Conservation (phyloP, 441 rosid genomes). For the Gossypium schwendimanii region DNA sequence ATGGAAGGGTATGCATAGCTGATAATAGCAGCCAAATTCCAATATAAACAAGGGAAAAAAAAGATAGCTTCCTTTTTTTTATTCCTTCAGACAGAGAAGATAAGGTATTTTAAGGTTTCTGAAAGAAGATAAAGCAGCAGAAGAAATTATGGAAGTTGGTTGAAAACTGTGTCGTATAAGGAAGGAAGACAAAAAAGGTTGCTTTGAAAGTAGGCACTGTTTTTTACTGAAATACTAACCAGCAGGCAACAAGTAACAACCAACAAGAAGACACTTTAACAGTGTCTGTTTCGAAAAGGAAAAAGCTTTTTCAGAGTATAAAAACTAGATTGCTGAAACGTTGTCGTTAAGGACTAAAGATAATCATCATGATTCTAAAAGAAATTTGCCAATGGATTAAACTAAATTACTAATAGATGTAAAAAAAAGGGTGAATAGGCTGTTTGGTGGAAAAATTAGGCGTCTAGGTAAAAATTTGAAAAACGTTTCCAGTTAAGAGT, state of each 20-base stretch:
- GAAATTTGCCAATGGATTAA: too few species aligned
- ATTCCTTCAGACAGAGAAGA: background rate
- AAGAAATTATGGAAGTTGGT: background rate
- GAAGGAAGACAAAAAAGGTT: background rate
- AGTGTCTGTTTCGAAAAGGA: background rate
- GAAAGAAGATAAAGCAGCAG: background rate
- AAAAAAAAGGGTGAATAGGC: too few species aligned
- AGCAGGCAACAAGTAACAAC: too few species aligned
- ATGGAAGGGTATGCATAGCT: constrained; percentile 33
- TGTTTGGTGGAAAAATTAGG: too few species aligned
- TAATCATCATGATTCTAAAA: background rate
- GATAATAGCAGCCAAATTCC: constrained; percentile 4
- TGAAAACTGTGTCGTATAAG: constrained; percentile 12
- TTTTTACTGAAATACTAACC: background rate
- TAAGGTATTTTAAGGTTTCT: background rate
- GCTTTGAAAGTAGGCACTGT: background rate
- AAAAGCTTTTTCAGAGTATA: too few species aligned
- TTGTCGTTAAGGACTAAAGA: background rate
- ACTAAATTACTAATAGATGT: too few species aligned
- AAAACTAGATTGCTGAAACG: background rate
- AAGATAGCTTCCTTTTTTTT: background rate
- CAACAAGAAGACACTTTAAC: background rate
- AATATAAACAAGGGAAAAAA: background rate
- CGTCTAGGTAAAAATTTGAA: too few species aligned
- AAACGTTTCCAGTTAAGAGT: fast-evolving